These are phyloP conservation scores for Nigrospora oryzae DNA, from an alignment of 2,329 filamentous ascomycete species.

Conservation along the genomic window DNA sequence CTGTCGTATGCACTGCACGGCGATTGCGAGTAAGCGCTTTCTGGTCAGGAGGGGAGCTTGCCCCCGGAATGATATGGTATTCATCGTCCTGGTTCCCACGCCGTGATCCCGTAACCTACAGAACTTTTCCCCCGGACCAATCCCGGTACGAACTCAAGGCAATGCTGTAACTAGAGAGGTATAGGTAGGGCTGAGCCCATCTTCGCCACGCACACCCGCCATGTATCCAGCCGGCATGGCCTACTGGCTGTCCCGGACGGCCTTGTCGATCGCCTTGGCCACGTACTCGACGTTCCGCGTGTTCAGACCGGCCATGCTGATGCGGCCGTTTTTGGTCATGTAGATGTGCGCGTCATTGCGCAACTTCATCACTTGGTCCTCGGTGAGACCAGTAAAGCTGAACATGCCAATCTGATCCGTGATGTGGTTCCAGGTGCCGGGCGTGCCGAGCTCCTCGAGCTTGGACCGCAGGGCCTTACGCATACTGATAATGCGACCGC, in stretches of 20 bases:
- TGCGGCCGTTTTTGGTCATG: slow-evolving; percentile 96
- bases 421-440: slow-evolving; percentile 93
- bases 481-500: slow-evolving; percentile 91
- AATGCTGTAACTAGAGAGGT: no score
- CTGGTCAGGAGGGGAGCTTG: no score
- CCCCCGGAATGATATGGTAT: no score
- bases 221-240: neutral
- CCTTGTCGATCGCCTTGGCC: slow-evolving; percentile 78
- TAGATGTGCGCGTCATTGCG: slow-evolving; percentile 68
- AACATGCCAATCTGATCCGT: slow-evolving; percentile 99
- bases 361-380: slow-evolving; percentile 65
- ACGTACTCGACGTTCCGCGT: slow-evolving; percentile 89
- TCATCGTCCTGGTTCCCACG: no score
- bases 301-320: slow-evolving; percentile 98
- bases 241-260: slow-evolving; percentile 53
- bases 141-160: no score
- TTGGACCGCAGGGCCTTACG: slow-evolving; percentile 67
- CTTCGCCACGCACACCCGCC: no score
- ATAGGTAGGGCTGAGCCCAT: no score
- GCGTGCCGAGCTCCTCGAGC: slow-evolving; percentile 77
- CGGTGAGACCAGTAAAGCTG: slow-evolving; percentile 76
- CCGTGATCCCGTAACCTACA: no score
- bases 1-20: no score
- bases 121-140: no score
- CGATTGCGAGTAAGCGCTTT: no score